These are phyloP conservation scores for Tulasnella sp. DNA, from an alignment of 768 basidiomycete species.

Conservation along the genomic window DNA sequence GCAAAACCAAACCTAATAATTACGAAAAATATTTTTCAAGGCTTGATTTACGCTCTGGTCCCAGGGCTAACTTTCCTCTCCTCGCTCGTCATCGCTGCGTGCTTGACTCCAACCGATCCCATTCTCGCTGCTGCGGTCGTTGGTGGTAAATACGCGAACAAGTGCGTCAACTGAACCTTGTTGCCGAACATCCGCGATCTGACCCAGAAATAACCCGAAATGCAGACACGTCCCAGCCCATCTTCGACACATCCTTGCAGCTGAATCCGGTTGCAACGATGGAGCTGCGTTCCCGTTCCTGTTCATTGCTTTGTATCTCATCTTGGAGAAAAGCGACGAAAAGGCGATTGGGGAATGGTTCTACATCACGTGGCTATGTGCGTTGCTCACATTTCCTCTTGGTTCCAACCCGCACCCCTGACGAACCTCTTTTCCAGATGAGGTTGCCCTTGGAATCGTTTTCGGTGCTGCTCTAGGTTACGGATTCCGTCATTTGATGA, in stretches of 20 bases:
- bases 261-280: conserved; percentile 74
- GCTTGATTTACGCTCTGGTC: conserved; percentile 84
- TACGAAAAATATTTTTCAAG: conserved; percentile 39
- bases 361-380: conserved; percentile 78
- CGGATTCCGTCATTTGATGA: conserved; percentile 83
- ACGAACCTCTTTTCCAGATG: conserved; percentile 47
- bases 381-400: conserved; percentile 38
- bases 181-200: no score
- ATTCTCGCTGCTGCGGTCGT: conserved; percentile 89
- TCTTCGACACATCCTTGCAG: conserved; percentile 47
- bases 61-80: conserved; percentile 87
- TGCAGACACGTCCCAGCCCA: conserved; percentile 52
- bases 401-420: conserved; percentile 12
- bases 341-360: conserved; percentile 84
- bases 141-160: conserved; percentile 92
- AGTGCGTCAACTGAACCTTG: no score
- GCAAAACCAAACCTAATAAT: not conserved
- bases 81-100: conserved; percentile 84
- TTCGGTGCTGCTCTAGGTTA: conserved; percentile 75
- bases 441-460: conserved; percentile 68
- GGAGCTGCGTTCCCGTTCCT: conserved; percentile 96
- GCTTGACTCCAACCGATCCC: conserved; percentile 91
- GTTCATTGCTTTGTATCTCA: conserved; percentile 82
- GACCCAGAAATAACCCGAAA: no score
- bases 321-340: conserved; percentile 56